phyloP scores from a whole-genome alignment of 2,329 filamentous ascomycete genomes.

The Zalaria obscura region DNA sequence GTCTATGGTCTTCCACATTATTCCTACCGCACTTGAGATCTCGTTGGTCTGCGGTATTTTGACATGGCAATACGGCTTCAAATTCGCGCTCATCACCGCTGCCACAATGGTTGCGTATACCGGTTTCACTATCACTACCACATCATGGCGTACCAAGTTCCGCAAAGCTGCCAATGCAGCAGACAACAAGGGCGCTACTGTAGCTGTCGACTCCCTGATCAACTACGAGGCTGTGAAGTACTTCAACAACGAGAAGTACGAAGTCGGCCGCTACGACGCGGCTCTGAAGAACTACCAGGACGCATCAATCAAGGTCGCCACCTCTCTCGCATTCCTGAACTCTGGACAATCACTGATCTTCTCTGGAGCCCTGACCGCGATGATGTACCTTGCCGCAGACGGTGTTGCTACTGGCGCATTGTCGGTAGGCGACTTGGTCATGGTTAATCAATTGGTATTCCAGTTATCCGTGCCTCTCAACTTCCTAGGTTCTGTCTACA shows the following conservation, averaged over 20 bases:
- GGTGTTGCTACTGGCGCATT: slow-evolving; percentile 70
- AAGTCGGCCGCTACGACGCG: slow-evolving; percentile 79
- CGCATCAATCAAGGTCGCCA: slow-evolving; percentile 92
- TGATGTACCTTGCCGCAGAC: slow-evolving; percentile 95
- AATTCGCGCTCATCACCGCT: slow-evolving; percentile 83
- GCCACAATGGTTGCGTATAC: slow-evolving; percentile 88
- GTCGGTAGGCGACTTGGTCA: slow-evolving; percentile 90
- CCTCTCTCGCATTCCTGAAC: slow-evolving; percentile 84
- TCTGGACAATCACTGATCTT: slow-evolving; percentile 96
- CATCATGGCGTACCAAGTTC: slow-evolving; percentile 94
- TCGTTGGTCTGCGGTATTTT: slow-evolving; percentile 90
- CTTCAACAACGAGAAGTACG: slow-evolving; percentile 97
- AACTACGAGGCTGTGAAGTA: slow-evolving; percentile 98
- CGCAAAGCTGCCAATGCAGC: slow-evolving; percentile 88
- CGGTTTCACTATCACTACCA: slow-evolving; percentile 93
- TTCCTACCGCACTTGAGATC: slow-evolving; percentile 89
- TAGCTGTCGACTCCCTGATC: slow-evolving; percentile 91
- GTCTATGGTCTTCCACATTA: slow-evolving; percentile 96
- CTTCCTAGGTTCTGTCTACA: slow-evolving; percentile 95
- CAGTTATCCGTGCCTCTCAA: slow-evolving; percentile 94
- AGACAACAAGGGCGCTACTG: slow-evolving; percentile 87
- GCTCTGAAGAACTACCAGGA: slow-evolving; percentile 78
- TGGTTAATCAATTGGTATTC: slow-evolving; percentile 98
- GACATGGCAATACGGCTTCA: slow-evolving; percentile 86
- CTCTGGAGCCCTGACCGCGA: slow-evolving; percentile 78